These are phyloP conservation scores for Vigna unguiculata DNA, from an alignment of 306 rosid species.

Conservation along the genomic window DNA sequence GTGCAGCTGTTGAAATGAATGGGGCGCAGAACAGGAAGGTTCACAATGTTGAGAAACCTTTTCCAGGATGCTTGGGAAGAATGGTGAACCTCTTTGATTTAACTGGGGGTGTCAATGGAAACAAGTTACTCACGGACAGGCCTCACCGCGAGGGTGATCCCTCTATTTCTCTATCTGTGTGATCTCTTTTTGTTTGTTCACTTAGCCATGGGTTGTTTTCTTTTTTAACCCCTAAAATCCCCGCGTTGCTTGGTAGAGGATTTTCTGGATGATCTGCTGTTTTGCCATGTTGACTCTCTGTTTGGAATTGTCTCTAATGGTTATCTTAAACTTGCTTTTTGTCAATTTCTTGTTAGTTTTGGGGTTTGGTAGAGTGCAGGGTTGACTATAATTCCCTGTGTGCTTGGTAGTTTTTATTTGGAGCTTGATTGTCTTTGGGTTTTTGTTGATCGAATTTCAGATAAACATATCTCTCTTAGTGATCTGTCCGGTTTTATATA, in stretches of 20 bases:
- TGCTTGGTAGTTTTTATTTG: not conserved
- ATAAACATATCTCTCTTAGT: conserved; percentile 21
- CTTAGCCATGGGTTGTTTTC: not conserved
- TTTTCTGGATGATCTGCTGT: conserved; percentile 18
- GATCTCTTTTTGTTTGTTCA: no score
- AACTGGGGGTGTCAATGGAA: conserved; percentile 67
- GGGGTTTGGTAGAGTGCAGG: conserved; percentile 31
- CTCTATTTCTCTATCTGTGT: conserved; percentile 3
- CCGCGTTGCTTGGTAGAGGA: conserved; percentile 1
- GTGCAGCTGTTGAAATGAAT: conserved; percentile 69
- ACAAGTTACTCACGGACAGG: conserved; percentile 78
- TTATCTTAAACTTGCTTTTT: conserved; percentile 16
- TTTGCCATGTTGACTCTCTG: conserved; percentile 1
- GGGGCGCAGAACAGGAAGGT: conserved; percentile 59
- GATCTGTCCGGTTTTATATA: conserved; percentile 34
- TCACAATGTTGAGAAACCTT: conserved; percentile 67
- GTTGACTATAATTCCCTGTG: conserved; percentile 31
- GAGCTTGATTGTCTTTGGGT: not conserved
- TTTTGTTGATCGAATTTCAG: conserved; percentile 19
- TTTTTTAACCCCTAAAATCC: not conserved
- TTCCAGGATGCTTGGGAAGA: conserved; percentile 96
- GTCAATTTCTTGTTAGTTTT: conserved; percentile 19
- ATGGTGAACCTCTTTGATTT: conserved; percentile 93
- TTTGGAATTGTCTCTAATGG: not conserved
- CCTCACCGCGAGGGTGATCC: conserved; percentile 80